Evolutionary conservation across 192 early-diverging fungal genomes (phyloP), one percentile per base, ranked within the genome.

Genomic region (Haplosporangium gracile): DNA sequence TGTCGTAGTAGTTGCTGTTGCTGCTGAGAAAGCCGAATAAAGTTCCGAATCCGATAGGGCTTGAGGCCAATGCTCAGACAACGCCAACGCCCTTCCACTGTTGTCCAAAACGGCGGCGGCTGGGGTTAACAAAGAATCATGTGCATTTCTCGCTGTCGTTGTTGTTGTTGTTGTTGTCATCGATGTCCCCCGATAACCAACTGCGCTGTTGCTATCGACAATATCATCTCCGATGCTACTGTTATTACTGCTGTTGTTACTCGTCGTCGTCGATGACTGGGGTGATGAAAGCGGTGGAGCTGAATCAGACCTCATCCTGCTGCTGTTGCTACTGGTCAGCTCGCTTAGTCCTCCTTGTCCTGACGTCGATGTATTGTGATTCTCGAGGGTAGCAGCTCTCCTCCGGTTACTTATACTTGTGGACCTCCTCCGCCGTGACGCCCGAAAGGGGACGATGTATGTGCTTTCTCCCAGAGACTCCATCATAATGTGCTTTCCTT

Each of bases 261-360:
- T 26, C 7, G 29, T 65, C 10, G 60, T 65, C 3, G 29, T 32
- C 24, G 29, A 15, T 32, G 26, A 11, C 29, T 24, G n/a, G 26
- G 60, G 11, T 65, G n/a, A 8, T 16, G 60, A 32, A 15, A 60
- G n/a, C 26, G 29, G 60, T n/a, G 60, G 60, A 32, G 60, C 29
- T 65, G 60, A 65, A 65, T 65, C 60, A 65, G 60, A 65, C 60
- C 60, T 65, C 13, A 11, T 65, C 60, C 60, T 65, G 60, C 60
- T 32, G 4, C 11, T 65, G 11, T 15, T 65, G 29, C 26, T 32
- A 65, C 60, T 65, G 60, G 60, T 32, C 60, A 13, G 32, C 32
- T 29, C 60, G 26, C 18, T 22, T 32, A 6, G 24, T 65, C 60
- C 60, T 32, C 55, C n/a, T 51, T 18, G 49, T 51, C 49, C 49